phyloP scores from a whole-genome alignment of 371 early-diverging fungal genomes.

The Smittium culicis region DNA sequence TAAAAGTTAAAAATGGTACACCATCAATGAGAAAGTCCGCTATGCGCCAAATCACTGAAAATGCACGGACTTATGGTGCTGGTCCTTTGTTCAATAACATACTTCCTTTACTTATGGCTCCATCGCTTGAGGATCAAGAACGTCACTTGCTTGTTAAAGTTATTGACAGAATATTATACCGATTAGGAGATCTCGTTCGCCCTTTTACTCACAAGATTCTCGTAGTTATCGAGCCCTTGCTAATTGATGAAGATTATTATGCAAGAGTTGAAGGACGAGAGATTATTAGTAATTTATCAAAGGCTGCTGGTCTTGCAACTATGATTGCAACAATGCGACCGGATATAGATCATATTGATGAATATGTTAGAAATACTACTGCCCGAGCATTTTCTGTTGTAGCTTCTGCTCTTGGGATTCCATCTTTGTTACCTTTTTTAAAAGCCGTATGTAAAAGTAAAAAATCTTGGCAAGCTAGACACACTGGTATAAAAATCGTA shows the following conservation, averaged over 20 bases:
- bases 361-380: constrained; percentile 95
- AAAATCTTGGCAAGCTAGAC: constrained; percentile 96
- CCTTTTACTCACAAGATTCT: constrained; percentile 95
- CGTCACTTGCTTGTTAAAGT: constrained; percentile 94
- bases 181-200: constrained; percentile 87
- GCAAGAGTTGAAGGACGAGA: constrained; percentile 96
- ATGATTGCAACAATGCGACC: constrained; percentile 98
- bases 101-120: constrained; percentile 90
- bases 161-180: constrained; percentile 89
- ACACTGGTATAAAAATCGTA: constrained; percentile 95
- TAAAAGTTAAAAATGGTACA: constrained; percentile 96
- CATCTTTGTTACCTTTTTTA: constrained; percentile 84
- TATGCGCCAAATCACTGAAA: constrained; percentile 85
- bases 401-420: constrained; percentile 91
- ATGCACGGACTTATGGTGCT: constrained; percentile 90
- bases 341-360: constrained; percentile 94
- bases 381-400: constrained; percentile 96
- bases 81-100: constrained; percentile 93
- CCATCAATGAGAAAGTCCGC: constrained; percentile 88
- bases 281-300: constrained; percentile 89
- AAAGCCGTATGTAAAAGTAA: constrained; percentile 89
- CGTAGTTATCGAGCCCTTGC: constrained; percentile 91
- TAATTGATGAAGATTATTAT: constrained; percentile 95
- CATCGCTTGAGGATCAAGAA: constrained; percentile 93
- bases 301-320: constrained; percentile 94